These are phyloP conservation scores for Kodamaea plutei DNA, from an alignment of 1,139 yeast genomes.

Conservation along the genomic window DNA sequence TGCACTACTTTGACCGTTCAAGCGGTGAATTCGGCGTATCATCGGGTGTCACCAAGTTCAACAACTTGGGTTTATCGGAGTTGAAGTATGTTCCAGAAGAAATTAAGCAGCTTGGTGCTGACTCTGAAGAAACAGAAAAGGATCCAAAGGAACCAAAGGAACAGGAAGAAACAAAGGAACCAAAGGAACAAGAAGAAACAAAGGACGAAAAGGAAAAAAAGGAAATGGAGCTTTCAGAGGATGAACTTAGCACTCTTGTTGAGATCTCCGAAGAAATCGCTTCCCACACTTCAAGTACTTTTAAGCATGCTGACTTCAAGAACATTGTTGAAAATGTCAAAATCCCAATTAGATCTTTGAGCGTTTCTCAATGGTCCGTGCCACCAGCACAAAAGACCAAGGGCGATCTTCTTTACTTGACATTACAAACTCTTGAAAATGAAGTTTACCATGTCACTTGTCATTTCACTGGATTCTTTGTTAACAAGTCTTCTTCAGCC, in stretches of 20 bases:
- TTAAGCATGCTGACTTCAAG: slow-evolving; percentile 15
- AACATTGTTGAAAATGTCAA: slow-evolving; percentile 22
- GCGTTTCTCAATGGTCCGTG: slow-evolving; percentile 81
- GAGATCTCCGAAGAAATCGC: slow-evolving; percentile 11
- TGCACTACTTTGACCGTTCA: slow-evolving; percentile 37
- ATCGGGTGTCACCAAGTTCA: slow-evolving; percentile 23
- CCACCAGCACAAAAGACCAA: slow-evolving; percentile 57
- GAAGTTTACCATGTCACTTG: slow-evolving; percentile 77
- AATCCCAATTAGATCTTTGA: slow-evolving; percentile 50
- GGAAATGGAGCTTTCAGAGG: slow-evolving; percentile 15
- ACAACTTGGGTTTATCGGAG: slow-evolving; percentile 25
- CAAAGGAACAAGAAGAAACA: slow-evolving; percentile 7
- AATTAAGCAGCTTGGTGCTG: too few relatives aligned
- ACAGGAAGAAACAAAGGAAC: slow-evolving; percentile 10
- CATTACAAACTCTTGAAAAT: slow-evolving; percentile 73
- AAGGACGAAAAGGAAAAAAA: slow-evolving; percentile 10
- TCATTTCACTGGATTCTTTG: slow-evolving; percentile 71
- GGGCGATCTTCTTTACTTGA: slow-evolving; percentile 81
- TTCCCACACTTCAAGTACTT: slow-evolving; percentile 8
- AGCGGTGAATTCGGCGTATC: slow-evolving; percentile 20
- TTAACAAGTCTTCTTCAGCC: slow-evolving; percentile 62
- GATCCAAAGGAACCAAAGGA: slow-evolving; percentile 6
- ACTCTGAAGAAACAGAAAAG: too few relatives aligned
- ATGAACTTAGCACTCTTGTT: slow-evolving; percentile 9
- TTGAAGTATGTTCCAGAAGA: too few relatives aligned